Conservation (phyloP, 1,284 basidiomycete species). For the Sporisorium scitamineum region DNA sequence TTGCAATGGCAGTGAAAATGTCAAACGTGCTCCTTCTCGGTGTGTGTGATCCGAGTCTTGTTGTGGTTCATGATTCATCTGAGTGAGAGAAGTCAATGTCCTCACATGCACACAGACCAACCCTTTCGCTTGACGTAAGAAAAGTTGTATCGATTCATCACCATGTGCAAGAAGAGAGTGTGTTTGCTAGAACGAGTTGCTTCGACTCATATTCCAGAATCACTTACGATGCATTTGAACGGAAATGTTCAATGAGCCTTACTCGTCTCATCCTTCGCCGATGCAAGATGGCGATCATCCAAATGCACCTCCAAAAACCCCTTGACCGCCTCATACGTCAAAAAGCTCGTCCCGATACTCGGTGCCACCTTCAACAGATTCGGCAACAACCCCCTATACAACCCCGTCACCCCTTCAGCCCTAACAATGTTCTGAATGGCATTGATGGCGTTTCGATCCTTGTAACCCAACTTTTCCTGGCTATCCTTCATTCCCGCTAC, state of each 20-base stretch:
- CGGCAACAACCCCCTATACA: conserved; percentile 90
- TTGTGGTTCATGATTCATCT: too few species aligned
- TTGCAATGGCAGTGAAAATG: background rate
- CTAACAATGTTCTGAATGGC: conserved; percentile 79
- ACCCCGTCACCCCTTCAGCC: conserved; percentile 79
- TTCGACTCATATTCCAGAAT: too few species aligned
- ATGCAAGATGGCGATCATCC: conserved; percentile 28
- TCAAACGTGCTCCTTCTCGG: background rate
- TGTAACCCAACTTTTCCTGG: conserved; percentile 75
- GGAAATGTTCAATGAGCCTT: conserved; percentile 10
- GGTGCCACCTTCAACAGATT: conserved; percentile 81
- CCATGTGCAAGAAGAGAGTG: background rate
- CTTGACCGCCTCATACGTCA: conserved; percentile 62
- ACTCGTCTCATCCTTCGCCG: conserved; percentile 8
- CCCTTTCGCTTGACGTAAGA: too few species aligned
- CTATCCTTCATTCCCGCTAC: conserved; percentile 84
- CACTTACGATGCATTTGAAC: too few species aligned
- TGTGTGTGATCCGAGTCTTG: too few species aligned
- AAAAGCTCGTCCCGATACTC: conserved; percentile 64
- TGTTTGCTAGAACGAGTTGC: too few species aligned
- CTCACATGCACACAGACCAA: too few species aligned
- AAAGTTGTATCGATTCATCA: too few species aligned
- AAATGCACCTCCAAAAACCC: conserved; percentile 42
- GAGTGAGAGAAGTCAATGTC: too few species aligned
- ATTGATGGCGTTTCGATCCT: conserved; percentile 76